Conservation (phyloP, 1,139 yeast species). For the Debaryomycetaceae sp. region DNA sequence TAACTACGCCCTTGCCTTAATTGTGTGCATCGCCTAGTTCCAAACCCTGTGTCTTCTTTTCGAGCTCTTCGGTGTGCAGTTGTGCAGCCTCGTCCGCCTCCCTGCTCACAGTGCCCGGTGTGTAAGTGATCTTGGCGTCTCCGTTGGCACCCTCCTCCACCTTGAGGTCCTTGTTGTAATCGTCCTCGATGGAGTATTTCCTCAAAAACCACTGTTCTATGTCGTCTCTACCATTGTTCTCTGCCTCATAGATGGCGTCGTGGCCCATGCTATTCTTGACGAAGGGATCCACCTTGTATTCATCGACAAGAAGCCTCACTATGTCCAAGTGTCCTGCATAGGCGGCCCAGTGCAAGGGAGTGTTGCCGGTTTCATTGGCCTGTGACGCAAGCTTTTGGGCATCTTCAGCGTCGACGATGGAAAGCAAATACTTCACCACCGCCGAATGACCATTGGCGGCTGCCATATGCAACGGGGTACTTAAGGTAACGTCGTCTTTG, state of each 20-base stretch:
- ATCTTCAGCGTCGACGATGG: conserved; percentile 41
- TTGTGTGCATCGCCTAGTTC: too few relatives aligned
- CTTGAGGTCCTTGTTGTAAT: conserved; percentile 22
- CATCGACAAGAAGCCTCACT: conserved; percentile 66
- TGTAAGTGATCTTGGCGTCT: conserved; percentile 43
- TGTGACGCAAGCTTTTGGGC: conserved; percentile 47
- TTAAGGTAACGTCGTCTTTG: conserved; percentile 58
- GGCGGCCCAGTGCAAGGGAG: conserved; percentile 95
- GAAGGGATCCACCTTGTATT: conserved; percentile 77
- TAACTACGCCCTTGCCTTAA: too few relatives aligned
- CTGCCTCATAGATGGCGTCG: conserved; percentile 88
- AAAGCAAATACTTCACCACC: conserved; percentile 56
- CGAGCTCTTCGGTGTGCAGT: conserved; percentile 3
- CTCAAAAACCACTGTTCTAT: conserved; percentile 70
- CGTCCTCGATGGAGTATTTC: conserved; percentile 68
- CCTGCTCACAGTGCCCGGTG: conserved; percentile 47
- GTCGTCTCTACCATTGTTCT: conserved; percentile 59
- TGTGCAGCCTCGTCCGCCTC: conserved; percentile 40
- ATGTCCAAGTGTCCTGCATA: conserved; percentile 76
- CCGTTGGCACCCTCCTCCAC: conserved; percentile 38
- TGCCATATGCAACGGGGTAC: conserved; percentile 90
- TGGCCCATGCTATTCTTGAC: conserved; percentile 69
- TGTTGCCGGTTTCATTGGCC: conserved; percentile 78
- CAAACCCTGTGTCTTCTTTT: conserved; percentile 4
- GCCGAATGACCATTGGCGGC: conserved; percentile 90